Base-by-base conservation (phyloP, 2,329 filamentous ascomycete genomes). In the Colletotrichum cuscutae region DNA sequence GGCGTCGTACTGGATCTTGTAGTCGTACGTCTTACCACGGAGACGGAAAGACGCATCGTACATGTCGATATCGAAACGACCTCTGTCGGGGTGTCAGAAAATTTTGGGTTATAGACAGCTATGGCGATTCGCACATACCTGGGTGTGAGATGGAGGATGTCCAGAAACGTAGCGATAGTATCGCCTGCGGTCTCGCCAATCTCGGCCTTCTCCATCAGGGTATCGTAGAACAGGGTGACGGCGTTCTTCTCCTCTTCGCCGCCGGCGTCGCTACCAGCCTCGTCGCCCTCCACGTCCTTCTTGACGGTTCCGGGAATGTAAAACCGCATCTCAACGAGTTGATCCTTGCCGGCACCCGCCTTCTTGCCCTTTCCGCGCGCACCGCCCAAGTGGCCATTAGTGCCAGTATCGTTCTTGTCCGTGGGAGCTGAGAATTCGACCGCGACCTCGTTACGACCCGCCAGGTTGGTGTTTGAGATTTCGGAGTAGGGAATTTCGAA, bases 61-160 rank as follows among this genome's bases (percentile, higher is more conserved):
- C 93, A 99, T 98, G 83, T 99, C 97, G 85, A 99, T 98, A 82
- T 98, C 97, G 88, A 99, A 99, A 77, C 97, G 96, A 82, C 97
- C 97, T 93, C 97, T 95, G 84, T 74, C 75, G 56, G 6, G 63
- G 62, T 59, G 72, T 82, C 75, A 83, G 79, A 26, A 49, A 53
- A 6, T n/a, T 15, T 19, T 19, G 6, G 46, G 52, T 57, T n/a
- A 3, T 11, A 37, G 42, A 9, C 12, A 19, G 49, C 42, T 19
- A 8, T 13, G 30, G 54, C 60, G 19, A n/a, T 12, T 32, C 12
- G 24, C 22, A 79, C 79, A 42, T 85, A 94, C 94, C 94, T 94
- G 75, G 97, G 97, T 13, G 97, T 99, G 80, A 99, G 93, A 86
- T 99, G 97, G 65, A 99, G 87, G 74, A 98, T 94, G 83, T 99